Conservation (phyloP, 805 yeast species). For the Grigorovia yakushimaensis region DNA sequence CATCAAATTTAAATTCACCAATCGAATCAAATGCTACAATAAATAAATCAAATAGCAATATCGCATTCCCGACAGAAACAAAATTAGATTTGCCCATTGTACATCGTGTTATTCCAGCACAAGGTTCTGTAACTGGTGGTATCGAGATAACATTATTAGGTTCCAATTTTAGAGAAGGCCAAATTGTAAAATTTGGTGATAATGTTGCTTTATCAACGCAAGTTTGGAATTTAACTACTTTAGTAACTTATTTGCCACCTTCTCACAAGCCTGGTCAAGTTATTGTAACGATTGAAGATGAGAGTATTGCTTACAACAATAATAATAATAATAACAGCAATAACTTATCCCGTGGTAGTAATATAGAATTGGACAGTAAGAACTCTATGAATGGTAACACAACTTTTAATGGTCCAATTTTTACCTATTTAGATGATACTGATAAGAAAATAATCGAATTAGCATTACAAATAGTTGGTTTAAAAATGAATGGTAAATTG, state of each 20-base stretch:
- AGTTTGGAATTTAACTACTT: conserved; percentile 92
- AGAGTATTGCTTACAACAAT: neutral
- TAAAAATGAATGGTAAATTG: conserved; percentile 90
- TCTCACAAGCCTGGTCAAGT: conserved; percentile 86
- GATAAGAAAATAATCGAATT: conserved; percentile 90
- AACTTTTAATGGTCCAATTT: conserved; percentile 35
- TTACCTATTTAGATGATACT: conserved; percentile 90
- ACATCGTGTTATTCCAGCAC: conserved; percentile 86
- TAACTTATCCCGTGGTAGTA: conserved; percentile 15
- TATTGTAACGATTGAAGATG: conserved; percentile 61
- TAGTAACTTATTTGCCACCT: conserved; percentile 90
- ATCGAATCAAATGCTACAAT: conserved; percentile 21
- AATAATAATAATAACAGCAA: neutral
- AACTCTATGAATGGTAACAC: conserved; percentile 9
- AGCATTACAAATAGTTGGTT: conserved; percentile 92
- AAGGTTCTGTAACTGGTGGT: conserved; percentile 94
- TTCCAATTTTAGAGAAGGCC: conserved; percentile 75
- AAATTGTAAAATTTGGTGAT: conserved; percentile 79
- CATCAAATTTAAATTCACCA: conserved; percentile 33
- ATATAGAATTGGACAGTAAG: neutral
- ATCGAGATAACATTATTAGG: conserved; percentile 90
- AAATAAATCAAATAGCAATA: neutral
- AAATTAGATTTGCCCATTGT: conserved; percentile 19
- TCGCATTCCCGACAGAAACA: neutral
- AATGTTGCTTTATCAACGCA: conserved; percentile 74